Conservation (phyloP, 768 basidiomycete species). For the Suillus ampliporus region DNA sequence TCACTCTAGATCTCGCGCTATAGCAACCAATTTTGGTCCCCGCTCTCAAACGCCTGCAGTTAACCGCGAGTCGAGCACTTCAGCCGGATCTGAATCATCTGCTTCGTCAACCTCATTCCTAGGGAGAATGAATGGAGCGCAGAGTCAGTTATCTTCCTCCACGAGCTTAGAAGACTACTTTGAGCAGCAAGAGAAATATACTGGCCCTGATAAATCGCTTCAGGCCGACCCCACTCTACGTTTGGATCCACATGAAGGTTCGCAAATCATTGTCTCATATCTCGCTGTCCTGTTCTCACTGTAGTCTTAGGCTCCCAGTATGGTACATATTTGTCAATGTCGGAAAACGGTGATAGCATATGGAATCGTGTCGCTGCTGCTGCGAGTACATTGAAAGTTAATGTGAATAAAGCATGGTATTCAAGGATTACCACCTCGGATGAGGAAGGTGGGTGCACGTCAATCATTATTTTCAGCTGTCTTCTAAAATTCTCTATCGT, state of each 20-base stretch:
- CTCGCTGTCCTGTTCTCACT: neutral
- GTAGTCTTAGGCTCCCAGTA: neutral
- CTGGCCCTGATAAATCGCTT: neutral
- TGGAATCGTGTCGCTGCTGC: conserved; percentile 63
- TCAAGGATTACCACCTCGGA: conserved; percentile 44
- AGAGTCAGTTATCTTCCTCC: conserved; percentile 45
- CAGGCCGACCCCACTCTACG: neutral
- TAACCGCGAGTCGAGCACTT: conserved; percentile 5
- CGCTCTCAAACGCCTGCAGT: neutral
- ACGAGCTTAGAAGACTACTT: conserved; percentile 51
- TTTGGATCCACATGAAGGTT: conserved; percentile 1
- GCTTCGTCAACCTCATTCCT: conserved; percentile 43
- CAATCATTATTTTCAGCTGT: conserved; percentile 8
- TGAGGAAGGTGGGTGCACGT: conserved; percentile 49
- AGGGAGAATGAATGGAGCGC: conserved; percentile 39
- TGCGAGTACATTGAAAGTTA: conserved; percentile 58
- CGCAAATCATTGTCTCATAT: neutral
- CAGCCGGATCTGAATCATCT: conserved; percentile 31
- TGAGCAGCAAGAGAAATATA: neutral
- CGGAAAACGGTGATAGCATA: conserved; percentile 49
- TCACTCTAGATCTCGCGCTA: conserved; percentile 8
- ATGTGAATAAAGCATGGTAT: conserved; percentile 63
- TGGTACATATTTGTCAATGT: conserved; percentile 8
- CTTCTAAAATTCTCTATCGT: neutral
- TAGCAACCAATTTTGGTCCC: neutral